Percentiles rank a stretch among this genome's conserved stretches.
phyloP scores from a whole-genome alignment of 1,284 basidiomycete genomes.

The Fomitopsis palustris region DNA sequence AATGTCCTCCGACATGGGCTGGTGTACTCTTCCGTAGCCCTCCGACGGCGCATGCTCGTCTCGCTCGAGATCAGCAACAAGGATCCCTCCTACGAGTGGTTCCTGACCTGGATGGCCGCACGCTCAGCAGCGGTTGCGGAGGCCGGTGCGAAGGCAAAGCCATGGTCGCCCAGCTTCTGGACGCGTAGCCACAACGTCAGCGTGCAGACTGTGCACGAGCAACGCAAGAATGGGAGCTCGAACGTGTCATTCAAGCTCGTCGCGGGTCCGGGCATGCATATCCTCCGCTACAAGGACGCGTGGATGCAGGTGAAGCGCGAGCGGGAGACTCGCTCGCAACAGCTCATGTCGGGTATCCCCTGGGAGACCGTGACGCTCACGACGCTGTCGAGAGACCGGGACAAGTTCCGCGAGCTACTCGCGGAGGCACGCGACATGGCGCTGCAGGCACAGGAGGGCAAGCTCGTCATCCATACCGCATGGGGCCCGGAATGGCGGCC shows the following conservation, averaged over 20 bases:
- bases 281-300: conserved; percentile 83
- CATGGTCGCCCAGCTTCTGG: conserved; percentile 41
- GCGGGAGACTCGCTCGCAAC: conserved; percentile 90
- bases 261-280: conserved; percentile 94
- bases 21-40: conserved; percentile 67
- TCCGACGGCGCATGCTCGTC: conserved; percentile 90
- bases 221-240: conserved; percentile 85
- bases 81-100: conserved; percentile 95
- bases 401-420: conserved; percentile 79
- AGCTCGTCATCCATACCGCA: conserved; percentile 94
- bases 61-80: conserved; percentile 96
- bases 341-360: conserved; percentile 87
- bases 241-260: conserved; percentile 90
- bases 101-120: conserved; percentile 94
- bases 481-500: conserved; percentile 97
- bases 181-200: conserved; percentile 88
- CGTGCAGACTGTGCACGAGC: conserved; percentile 89
- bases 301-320: conserved; percentile 97
- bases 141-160: conserved; percentile 24
- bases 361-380: conserved; percentile 99
- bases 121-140: conserved; percentile 35
- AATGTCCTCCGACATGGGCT: conserved; percentile 72
- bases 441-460: conserved; percentile 85
- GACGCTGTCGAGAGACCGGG: conserved; percentile 83
- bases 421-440: conserved; percentile 88